Conservation (phyloP, 495 filamentous ascomycete genomes). For the Trichoderma erinaceum region DNA sequence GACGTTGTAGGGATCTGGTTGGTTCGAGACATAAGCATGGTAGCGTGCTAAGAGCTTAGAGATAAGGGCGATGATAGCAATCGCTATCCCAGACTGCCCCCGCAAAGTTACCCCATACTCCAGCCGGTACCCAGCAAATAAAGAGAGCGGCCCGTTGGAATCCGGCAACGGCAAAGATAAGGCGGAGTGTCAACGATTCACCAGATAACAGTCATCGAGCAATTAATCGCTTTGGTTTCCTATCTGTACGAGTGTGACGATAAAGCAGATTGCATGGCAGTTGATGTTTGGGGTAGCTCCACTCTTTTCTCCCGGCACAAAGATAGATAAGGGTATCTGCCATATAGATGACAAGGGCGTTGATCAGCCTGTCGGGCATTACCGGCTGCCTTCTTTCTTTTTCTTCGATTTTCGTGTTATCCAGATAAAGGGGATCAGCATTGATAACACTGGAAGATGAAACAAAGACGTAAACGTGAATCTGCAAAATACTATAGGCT, state of each 20-base stretch:
- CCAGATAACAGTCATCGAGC: neutral
- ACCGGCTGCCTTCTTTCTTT: neutral
- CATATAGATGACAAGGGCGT: neutral
- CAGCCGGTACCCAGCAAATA: neutral
- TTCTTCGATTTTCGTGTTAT: neutral
- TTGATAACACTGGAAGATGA: neutral
- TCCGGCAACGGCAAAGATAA: neutral
- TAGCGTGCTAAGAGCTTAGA: neutral
- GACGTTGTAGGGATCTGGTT: neutral
- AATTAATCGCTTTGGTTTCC: neutral
- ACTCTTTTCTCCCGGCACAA: neutral
- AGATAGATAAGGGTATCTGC: neutral
- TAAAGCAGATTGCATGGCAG: neutral
- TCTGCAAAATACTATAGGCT: neutral
- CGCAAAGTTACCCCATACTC: conserved; percentile 6
- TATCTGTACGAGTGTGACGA: neutral
- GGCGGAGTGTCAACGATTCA: neutral
- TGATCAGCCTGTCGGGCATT: neutral
- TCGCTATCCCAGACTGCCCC: neutral
- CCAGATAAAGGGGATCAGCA: neutral
- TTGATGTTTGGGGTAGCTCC: neutral
- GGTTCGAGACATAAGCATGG: neutral
- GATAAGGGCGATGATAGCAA: neutral
- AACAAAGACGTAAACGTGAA: neutral
- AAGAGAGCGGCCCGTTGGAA: neutral